Evolutionary conservation across 129 eudicot genomes (phyloP), one percentile per base, ranked within the genome.

Genomic region (Pulicaria dysenterica): DNA sequence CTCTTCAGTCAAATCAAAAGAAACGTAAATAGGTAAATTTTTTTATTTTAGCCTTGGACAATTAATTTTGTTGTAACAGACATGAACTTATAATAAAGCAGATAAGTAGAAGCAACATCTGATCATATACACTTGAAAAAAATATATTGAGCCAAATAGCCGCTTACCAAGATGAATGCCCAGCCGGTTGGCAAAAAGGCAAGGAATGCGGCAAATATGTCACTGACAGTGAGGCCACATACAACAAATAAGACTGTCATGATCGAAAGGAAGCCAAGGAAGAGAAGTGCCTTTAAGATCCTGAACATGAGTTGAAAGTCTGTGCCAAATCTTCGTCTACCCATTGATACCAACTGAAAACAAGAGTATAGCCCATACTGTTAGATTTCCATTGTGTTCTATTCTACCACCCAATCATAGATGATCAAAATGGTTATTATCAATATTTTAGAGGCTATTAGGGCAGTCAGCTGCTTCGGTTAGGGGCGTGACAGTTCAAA

Each of bases 231-330:
- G 74, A 94, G 96, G 11, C 81, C 82, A 61, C 89, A 82, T 13
- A 94, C 96, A 37, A 90, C 92, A 73, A 94, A 94, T 43, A 94
- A 77, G 49, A 90, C 96, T 0, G 95, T 87, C 98, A 94, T 90
- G 58, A 90, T 88, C 8, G 98, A 90, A 56, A 94, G 66, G 73
- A 94, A 94, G 53, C 95, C 98, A 41, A 94, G 92, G 84, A 94
- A 94, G 63, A 94, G 81, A 81, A 94, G 96, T 1, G 91, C 96
- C 77, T 94, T 94, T 50, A 94, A 84, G 70, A 94, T 90, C 82
- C 98, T 84, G 81, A 94, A 94, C 98, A 90, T 94, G 40, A 94
- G 96, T 85, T 94, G 98, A 64, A 94, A 94, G 68, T 94, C 95
- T 3, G 96, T 90, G 15, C 95, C 91, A 79, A 94, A 94, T 79